Percentiles rank a stretch among this genome's conserved stretches.
phyloP scores from a whole-genome alignment of 176 grass and related monocot genomes.

The Sorghum bicolor region DNA sequence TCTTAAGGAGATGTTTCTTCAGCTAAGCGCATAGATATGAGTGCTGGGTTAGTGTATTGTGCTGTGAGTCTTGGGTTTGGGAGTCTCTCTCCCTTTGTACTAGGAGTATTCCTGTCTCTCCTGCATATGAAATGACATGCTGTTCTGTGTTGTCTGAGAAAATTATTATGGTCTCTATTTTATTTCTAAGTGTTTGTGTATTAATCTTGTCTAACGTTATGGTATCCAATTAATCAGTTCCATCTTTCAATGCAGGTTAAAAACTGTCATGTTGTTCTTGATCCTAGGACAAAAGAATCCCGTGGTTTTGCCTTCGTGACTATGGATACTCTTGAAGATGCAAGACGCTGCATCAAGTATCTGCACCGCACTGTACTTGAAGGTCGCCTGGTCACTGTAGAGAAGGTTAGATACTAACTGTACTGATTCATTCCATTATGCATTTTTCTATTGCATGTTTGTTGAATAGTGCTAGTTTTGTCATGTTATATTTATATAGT shows the following conservation, averaged over 20 bases:
- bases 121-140: not conserved
- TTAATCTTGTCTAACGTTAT: conserved; percentile 11
- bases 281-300: conserved; percentile 86
- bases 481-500: conserved; percentile 20
- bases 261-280: conserved; percentile 75
- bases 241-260: conserved; percentile 51
- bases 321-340: conserved; percentile 81
- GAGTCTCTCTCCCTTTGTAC: not conserved
- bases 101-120: not conserved
- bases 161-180: not conserved
- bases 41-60: not conserved
- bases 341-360: conserved; percentile 76
- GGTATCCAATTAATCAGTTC: not conserved
- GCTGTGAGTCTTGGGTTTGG: not conserved
- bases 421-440: not conserved
- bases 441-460: not conserved
- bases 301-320: conserved; percentile 96
- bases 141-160: not conserved
- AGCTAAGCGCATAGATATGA: not conserved
- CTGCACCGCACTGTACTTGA: conserved; percentile 82
- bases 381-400: conserved; percentile 80
- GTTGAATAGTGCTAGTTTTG: conserved; percentile 19
- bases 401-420: conserved; percentile 50
- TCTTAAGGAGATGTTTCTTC: not conserved
- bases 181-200: not conserved